Base-by-base conservation (phyloP, 768 basidiomycete species). In the Lentinula sp. region DNA sequence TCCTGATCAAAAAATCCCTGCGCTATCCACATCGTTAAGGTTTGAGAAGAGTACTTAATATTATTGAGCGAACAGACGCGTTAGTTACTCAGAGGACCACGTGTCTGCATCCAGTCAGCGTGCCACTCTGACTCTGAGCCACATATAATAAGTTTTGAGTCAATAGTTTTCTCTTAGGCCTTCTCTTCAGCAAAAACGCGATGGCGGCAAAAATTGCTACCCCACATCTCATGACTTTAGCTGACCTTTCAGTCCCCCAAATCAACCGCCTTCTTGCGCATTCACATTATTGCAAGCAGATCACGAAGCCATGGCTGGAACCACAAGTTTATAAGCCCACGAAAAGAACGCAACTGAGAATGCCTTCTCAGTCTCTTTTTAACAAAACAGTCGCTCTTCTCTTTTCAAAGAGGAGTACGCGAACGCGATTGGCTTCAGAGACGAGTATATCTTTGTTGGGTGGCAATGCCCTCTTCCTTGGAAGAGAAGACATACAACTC, bases 331-430 rank as follows among this genome's bases (percentile, higher is more conserved):
- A 61, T 39, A 70, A 73, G 67, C 73, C 67, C 65, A 65, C 70
- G 67, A 54, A 71, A 61, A 70, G 69, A 63, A 58, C 10, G 62
- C 58, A 70, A 34, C 69, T 87, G 51, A 82, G 80, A 7, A 76
- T 88, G 67, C 88, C 89, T 1, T 83, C 88, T 0, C 89, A 88
- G 71, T 87, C 88, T 2, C 79, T 93, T 4, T 86, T 86, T 69
- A 85, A 84, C 70, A 94, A 95, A 73, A 85, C 91, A 0, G 81
- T 98, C 62, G 95, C 95, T 0, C 75, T 98, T 59, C 72, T 98
- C 42, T 98, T 99, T 73, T 88, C 87, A 1, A 99, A 99, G 70
- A 86, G 96, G 40, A 93, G 90, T 68, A 98, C 96, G 0, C 84
- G 96, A 48, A 99, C 97, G 0, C 84, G 97, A 11, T 73, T 98